A percentile compares a stretch with the other conserved stretches of the same genome.
These are phyloP conservation scores for Sporisorium scitamineum DNA, from an alignment of 1,284 basidiomycete species.

Conservation along the genomic window DNA sequence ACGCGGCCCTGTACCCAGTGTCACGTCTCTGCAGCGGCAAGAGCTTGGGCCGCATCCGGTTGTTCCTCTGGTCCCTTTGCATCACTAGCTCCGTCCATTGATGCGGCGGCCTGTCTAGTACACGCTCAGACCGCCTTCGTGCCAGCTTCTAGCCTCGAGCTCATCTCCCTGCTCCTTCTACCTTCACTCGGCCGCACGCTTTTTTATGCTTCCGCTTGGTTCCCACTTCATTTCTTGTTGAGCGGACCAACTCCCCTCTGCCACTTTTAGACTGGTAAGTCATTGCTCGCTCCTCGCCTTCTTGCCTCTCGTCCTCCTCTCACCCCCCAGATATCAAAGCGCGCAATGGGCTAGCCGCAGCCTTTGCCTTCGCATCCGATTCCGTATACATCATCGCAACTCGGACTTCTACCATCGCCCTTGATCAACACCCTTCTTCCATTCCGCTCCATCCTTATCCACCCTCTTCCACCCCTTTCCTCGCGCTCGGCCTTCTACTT, in stretches of 20 bases:
- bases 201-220: constrained; percentile 4
- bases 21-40: not conserved
- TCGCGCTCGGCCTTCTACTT: not conserved
- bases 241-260: not conserved
- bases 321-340: not conserved
- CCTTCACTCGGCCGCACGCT: not conserved
- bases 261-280: constrained; percentile 8
- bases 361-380: not conserved
- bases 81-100: too few relatives aligned
- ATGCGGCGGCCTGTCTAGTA: not conserved
- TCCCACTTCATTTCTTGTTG: constrained; percentile 23
- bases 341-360: not conserved
- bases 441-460: not conserved
- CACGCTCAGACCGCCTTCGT: constrained; percentile 1
- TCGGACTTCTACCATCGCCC: constrained; percentile 8
- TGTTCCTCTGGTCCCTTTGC: not conserved
- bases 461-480: not conserved
- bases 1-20: not conserved
- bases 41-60: constrained; percentile 1
- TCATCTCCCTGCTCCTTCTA: not conserved
- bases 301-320: not conserved
- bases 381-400: not conserved
- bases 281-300: not conserved
- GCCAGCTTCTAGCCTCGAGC: constrained; percentile 4
- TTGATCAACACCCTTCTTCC: not conserved